phyloP scores from a whole-genome alignment of 805 yeast species.

The Candida sithepensis region DNA sequence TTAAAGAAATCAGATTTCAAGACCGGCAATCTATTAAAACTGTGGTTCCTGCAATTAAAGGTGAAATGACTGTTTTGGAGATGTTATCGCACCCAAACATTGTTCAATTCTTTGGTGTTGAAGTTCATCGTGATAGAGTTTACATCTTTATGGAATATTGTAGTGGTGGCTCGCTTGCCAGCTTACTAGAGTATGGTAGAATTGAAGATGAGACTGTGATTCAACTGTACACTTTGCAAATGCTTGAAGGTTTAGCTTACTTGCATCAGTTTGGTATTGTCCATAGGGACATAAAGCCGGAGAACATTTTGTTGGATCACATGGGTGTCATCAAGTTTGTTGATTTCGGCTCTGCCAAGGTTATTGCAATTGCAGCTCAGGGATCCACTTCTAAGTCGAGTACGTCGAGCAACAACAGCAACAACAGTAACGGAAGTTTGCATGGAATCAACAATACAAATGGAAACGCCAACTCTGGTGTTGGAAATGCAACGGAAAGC shows the following conservation, averaged over 20 bases:
- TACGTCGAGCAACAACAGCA: conserved; percentile 5
- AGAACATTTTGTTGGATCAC: conserved; percentile 83
- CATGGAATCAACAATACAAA: neutral
- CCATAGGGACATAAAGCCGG: conserved; percentile 97
- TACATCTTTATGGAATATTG: conserved; percentile 97
- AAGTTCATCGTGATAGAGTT: conserved; percentile 92
- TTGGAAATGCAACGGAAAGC: conserved; percentile 4
- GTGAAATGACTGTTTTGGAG: conserved; percentile 94
- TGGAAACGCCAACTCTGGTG: neutral
- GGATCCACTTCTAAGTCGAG: conserved; percentile 12
- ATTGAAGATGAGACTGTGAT: conserved; percentile 93
- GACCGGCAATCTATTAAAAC: conserved; percentile 81
- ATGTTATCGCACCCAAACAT: conserved; percentile 94
- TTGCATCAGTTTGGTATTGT: conserved; percentile 91
- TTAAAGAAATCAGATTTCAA: conserved; percentile 89
- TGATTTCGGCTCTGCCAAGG: conserved; percentile 97
- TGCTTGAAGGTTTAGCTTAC: conserved; percentile 93
- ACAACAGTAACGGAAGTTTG: conserved; percentile 30
- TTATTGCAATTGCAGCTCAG: conserved; percentile 59
- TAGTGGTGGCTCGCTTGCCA: conserved; percentile 90
- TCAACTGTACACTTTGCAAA: conserved; percentile 84
- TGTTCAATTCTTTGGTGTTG: conserved; percentile 95
- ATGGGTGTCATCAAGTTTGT: conserved; percentile 93
- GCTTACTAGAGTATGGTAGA: conserved; percentile 82
- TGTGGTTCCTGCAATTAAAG: conserved; percentile 84